Evolutionary conservation across 352 stramenopile species (phyloP).

Genomic region (Globisporangium cylindrosporum): DNA sequence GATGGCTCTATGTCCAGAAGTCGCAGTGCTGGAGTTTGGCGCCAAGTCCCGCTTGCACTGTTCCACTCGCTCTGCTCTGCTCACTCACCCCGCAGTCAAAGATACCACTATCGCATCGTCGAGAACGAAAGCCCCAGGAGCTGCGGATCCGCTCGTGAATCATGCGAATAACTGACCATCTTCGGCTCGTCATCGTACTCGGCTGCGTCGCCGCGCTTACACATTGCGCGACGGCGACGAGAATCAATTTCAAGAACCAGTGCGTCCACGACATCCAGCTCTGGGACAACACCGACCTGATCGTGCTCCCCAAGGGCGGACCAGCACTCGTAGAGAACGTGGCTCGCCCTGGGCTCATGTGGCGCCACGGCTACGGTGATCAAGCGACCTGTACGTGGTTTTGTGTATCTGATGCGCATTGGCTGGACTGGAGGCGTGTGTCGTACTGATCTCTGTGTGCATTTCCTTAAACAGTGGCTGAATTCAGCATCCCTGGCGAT

Average conservation of each 20-base stretch:
- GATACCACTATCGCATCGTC: not conserved
- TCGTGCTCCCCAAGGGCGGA: slow-evolving; percentile 17
- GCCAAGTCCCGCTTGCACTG: not conserved
- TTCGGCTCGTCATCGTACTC: not conserved
- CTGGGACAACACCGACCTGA: slow-evolving; percentile 28
- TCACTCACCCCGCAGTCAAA: not conserved
- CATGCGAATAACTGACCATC: not conserved
- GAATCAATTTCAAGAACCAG: slow-evolving; percentile 30
- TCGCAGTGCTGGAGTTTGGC: not conserved
- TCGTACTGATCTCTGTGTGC: not conserved
- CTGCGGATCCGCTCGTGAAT: not conserved
- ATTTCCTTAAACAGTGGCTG: not conserved
- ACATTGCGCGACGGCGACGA: slow-evolving; percentile 7
- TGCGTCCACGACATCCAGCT: slow-evolving; percentile 26
- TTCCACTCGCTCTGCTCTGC: not conserved
- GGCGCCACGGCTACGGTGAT: slow-evolving; percentile 27
- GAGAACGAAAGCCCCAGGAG: not conserved
- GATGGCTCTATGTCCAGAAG: not conserved
- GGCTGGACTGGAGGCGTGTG: not conserved
- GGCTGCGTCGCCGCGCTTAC: not conserved
- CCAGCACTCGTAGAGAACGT: slow-evolving; percentile 16
- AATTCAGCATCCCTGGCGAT: slow-evolving; percentile 18
- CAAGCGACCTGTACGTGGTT: slow-evolving; percentile 28
- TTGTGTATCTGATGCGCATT: not conserved
- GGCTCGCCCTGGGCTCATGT: slow-evolving; percentile 25